A percentile compares a stretch with the other conserved stretches of the same genome.
Conservation (phyloP, 2,329 filamentous ascomycete genomes). For the Aspergillus sp. region DNA sequence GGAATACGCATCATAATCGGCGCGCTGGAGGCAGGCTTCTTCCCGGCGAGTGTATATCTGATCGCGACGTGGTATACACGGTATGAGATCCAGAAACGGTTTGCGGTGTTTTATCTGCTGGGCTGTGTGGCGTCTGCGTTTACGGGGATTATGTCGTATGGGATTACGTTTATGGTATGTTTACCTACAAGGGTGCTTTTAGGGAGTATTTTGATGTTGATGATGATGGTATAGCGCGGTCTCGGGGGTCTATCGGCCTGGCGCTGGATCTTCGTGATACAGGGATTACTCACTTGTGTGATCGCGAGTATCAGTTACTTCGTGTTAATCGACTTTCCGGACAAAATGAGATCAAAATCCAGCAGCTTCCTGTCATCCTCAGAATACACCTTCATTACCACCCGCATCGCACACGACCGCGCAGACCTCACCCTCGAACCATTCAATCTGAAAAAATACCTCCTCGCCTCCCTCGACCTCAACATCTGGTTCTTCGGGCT, state of each 20-base stretch:
- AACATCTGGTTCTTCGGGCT: constrained; percentile 56
- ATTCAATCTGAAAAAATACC: constrained; percentile 47
- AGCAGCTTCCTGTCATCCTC: too few relatives aligned
- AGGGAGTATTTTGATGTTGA: too few relatives aligned
- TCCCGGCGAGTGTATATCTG: constrained; percentile 42
- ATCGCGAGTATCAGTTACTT: too few relatives aligned
- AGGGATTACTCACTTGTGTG: too few relatives aligned
- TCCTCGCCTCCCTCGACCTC: constrained; percentile 46
- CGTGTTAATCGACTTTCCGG: too few relatives aligned
- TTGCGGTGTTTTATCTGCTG: constrained; percentile 65
- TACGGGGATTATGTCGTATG: constrained; percentile 65
- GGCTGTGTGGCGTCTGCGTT: constrained; percentile 64
- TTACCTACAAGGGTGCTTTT: too few relatives aligned
- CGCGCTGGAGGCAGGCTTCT: constrained; percentile 41
- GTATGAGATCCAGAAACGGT: constrained; percentile 67
- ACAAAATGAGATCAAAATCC: too few relatives aligned
- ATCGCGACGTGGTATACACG: constrained; percentile 42
- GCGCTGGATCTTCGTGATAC: too few relatives aligned
- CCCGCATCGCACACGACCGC: neutral
- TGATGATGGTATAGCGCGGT: too few relatives aligned
- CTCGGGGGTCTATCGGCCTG: too few relatives aligned
- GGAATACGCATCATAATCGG: constrained; percentile 41
- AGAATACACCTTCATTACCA: too few relatives aligned
- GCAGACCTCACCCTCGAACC: constrained; percentile 45
- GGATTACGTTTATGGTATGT: constrained; percentile 16